Conservation (phyloP, 768 basidiomycete genomes). For the Leccinum aurantiacum region DNA sequence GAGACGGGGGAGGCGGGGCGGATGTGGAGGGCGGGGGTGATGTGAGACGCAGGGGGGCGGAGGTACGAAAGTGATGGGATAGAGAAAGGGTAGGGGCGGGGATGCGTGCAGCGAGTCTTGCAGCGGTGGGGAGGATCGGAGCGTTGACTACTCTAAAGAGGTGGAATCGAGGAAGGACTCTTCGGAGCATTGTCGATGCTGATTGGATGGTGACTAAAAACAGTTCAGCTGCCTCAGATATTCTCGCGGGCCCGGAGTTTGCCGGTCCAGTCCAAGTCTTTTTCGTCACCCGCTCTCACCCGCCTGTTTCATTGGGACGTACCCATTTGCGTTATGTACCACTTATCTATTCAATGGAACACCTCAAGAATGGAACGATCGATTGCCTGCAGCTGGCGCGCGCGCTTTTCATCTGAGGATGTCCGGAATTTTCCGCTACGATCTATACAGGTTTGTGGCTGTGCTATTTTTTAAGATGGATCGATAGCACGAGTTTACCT, state of each 20-base stretch:
- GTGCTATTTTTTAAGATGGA: slow-evolving; percentile 14
- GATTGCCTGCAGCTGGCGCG: background rate
- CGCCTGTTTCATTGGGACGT: background rate
- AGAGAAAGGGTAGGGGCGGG: slow-evolving; percentile 21
- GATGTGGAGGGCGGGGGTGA: slow-evolving; percentile 28
- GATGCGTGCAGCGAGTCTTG: slow-evolving; percentile 34
- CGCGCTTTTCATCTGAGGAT: background rate
- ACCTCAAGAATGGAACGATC: background rate
- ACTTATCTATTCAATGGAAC: background rate
- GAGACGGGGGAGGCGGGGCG: slow-evolving; percentile 11
- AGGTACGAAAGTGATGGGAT: slow-evolving; percentile 48
- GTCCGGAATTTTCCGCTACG: slow-evolving; percentile 14
- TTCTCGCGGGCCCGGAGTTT: background rate
- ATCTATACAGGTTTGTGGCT: slow-evolving; percentile 29
- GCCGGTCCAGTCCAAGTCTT: background rate
- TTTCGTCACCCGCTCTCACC: background rate
- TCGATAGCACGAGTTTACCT: slow-evolving; percentile 5
- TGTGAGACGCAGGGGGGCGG: slow-evolving; percentile 45
- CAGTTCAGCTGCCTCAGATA: background rate
- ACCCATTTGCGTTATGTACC: background rate
- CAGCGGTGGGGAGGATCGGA: slow-evolving; percentile 50
- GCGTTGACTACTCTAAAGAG: slow-evolving; percentile 43
- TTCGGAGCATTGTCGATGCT: slow-evolving; percentile 33
- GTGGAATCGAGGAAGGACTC: slow-evolving; percentile 45
- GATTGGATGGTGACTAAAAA: background rate